Evolutionary conservation across 768 basidiomycete genomes (phyloP).

Genomic region (Rhizopogon salebrosus): DNA sequence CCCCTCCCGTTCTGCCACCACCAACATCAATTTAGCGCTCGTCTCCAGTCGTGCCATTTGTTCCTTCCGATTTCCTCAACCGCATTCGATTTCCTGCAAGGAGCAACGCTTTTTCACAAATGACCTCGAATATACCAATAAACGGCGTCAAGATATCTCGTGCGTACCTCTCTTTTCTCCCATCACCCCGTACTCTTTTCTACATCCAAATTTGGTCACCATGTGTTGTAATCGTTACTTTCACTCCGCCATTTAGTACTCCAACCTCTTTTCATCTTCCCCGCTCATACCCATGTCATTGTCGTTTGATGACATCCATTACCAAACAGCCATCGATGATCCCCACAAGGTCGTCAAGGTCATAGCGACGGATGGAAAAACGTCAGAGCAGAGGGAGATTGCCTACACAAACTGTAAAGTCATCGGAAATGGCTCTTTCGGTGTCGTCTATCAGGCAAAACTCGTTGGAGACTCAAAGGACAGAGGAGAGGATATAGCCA

Average conservation of each 20-base stretch:
- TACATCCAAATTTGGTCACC: conserved; percentile 25
- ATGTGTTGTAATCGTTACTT: conserved; percentile 12
- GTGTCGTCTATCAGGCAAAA: conserved; percentile 96
- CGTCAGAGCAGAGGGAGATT: conserved; percentile 81
- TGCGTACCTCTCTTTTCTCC: conserved; percentile 39
- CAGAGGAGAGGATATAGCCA: conserved; percentile 81
- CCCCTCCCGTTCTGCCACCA: conserved; percentile 4
- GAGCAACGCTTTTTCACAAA: conserved; percentile 26
- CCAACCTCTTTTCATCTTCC: conserved; percentile 29
- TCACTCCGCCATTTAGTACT: conserved; percentile 25
- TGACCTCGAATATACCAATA: conserved; percentile 77
- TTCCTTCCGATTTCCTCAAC: conserved; percentile 1
- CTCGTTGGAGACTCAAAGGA: conserved; percentile 63
- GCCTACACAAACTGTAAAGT: conserved; percentile 98
- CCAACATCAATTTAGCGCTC: conserved; percentile 9
- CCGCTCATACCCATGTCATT: conserved; percentile 20
- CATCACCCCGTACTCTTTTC: conserved; percentile 11
- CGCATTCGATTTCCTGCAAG: conserved; percentile 1
- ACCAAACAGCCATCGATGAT: conserved; percentile 76
- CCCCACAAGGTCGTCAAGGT: conserved; percentile 96
- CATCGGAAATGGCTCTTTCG: conserved; percentile 98
- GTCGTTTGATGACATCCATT: conserved; percentile 17
- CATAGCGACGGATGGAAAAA: conserved; percentile 91
- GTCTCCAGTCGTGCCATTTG: conserved; percentile 9
- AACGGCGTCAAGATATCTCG: conserved; percentile 85